Base-by-base conservation (phyloP, 371 early-diverging fungal genomes). In the Circinella minor region DNA sequence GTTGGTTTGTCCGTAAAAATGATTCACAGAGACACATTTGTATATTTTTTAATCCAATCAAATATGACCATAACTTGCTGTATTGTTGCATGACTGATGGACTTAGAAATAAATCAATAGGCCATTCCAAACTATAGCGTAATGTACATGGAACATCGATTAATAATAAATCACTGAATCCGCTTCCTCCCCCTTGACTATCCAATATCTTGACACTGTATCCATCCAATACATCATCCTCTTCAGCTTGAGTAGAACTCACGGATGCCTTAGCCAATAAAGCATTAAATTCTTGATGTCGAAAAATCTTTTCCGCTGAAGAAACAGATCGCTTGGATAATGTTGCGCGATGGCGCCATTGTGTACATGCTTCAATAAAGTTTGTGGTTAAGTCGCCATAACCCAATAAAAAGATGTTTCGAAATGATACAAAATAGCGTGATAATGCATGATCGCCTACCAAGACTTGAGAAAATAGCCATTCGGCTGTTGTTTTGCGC, bases 31-130 rank as follows among this genome's bases (percentile, higher is more conserved):
- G 62, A n/a, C 70, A 66, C 48, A 77, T 71, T 72, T 87, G 85
- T 3, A 84, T 76, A 39, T 79, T 79, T 36, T 84, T 81, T n/a
- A 80, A 47, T 61, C 74, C 82, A 14, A 91, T 79, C 65, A 93
- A 73, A 61, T 90, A 93, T 1, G 85, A 77, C 82, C 92, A 90
- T 20, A 92, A 66, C 20, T 83, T 77, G 43, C 80, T 83, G 48
- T 91, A 92, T 36, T 75, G 83, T 1, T 73, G 73, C 60, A 94
- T 65, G 65, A 92, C 92, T 11, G 76, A 77, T 20, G 70, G 67
- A 3, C 88, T 88, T 13, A 94, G 71, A 60, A 94, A 87, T n/a
- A 92, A 73, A 80, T 92, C 91, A 38, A 94, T 76, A 0, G 94
- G 94, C 94, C 94, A 94, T 37, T 76, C 66, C 64, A 92, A 71